Conservation (phyloP, 768 basidiomycete genomes). For the Tremella mesenterica region DNA sequence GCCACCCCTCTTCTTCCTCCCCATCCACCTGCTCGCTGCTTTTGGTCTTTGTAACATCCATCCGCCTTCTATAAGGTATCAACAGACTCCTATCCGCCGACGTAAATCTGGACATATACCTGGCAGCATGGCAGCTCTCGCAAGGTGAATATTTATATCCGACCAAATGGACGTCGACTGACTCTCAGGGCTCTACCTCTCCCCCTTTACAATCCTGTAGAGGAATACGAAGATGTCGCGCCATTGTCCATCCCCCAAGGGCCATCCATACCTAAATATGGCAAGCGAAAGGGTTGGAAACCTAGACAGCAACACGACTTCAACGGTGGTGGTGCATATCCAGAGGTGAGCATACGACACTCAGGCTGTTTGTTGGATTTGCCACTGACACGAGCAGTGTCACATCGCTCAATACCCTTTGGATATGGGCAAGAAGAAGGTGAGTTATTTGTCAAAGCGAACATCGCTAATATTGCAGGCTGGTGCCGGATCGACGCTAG, state of each 20-base stretch:
- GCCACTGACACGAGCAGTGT: constrained; percentile 56
- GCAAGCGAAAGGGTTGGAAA: constrained; percentile 75
- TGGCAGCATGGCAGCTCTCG: constrained; percentile 61
- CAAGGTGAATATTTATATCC: constrained; percentile 51
- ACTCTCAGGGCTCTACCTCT: constrained; percentile 37
- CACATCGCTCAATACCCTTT: constrained; percentile 95
- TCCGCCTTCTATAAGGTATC: too few species aligned
- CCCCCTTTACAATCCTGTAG: constrained; percentile 30
- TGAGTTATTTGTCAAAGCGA: constrained; percentile 39
- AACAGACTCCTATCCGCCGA: too few species aligned
- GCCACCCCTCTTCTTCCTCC: too few species aligned
- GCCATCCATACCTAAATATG: constrained; percentile 66
- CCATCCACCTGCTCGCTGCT: too few species aligned
- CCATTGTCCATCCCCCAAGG: constrained; percentile 46
- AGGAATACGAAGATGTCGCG: constrained; percentile 38
- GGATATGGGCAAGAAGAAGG: constrained; percentile 93
- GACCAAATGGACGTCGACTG: neutral
- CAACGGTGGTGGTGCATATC: constrained; percentile 49
- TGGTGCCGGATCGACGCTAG: constrained; percentile 85
- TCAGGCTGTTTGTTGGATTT: neutral
- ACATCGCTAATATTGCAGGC: constrained; percentile 51
- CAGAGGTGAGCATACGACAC: constrained; percentile 31
- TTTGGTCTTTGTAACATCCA: too few species aligned
- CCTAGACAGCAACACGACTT: constrained; percentile 76
- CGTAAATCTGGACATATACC: too few species aligned